These are phyloP conservation scores for Rosa lucieae DNA, from an alignment of 306 rosid genomes.

Conservation along the genomic window DNA sequence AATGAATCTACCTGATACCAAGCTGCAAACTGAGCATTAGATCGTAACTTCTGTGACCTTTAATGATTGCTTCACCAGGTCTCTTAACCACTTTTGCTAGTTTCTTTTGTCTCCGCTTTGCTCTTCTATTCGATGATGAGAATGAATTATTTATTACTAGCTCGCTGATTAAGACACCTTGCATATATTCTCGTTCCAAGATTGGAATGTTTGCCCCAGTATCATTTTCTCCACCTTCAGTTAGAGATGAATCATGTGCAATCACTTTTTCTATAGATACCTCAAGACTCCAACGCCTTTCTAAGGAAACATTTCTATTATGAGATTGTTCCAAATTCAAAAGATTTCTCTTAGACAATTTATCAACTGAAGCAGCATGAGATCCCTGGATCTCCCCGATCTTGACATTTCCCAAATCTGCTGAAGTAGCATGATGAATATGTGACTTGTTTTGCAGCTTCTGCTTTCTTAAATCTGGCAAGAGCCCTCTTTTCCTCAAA, in stretches of 20 bases:
- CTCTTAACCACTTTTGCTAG: constrained; percentile 73
- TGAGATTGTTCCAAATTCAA: constrained; percentile 79
- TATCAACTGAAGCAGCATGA: constrained; percentile 50
- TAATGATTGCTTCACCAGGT: constrained; percentile 94
- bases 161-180: constrained; percentile 95
- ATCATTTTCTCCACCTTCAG: constrained; percentile 55
- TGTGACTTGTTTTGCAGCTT: constrained; percentile 50
- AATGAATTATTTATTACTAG: constrained; percentile 69
- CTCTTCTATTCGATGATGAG: constrained; percentile 60
- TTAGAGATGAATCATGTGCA: constrained; percentile 53
- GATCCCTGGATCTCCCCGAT: constrained; percentile 64
- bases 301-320: constrained; percentile 73
- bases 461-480: constrained; percentile 84
- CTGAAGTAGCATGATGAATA: constrained; percentile 78
- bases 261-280: constrained; percentile 87
- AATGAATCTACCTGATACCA: constrained; percentile 78
- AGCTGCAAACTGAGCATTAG: constrained; percentile 99
- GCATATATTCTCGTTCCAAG: constrained; percentile 95
- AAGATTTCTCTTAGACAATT: constrained; percentile 60
- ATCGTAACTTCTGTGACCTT: constrained; percentile 97
- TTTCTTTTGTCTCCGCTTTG: constrained; percentile 66
- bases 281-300: constrained; percentile 99
- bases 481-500: constrained; percentile 85
- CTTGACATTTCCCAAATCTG: constrained; percentile 60
- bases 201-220: constrained; percentile 52